Evolutionary conservation across 352 stramenopile genomes (phyloP).

Genomic region (Sclerospora graminicola): DNA sequence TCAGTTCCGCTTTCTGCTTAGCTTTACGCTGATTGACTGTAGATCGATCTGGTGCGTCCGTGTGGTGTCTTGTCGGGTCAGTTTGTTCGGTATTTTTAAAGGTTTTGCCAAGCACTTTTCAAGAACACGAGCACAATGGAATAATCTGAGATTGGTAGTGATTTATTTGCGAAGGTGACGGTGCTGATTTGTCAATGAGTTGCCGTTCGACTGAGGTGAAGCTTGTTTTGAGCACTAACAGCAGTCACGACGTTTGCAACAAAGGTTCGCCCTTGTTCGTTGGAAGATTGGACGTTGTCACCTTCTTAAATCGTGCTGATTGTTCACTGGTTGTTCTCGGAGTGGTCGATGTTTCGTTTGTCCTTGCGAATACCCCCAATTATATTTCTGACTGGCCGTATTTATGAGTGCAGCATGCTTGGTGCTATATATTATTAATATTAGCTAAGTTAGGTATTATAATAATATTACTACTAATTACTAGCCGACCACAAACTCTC

Average conservation of each 20-base stretch:
- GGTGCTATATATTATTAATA: no score
- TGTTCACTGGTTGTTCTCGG: conserved; percentile 4
- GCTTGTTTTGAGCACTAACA: conserved; percentile 11
- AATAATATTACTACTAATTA: no score
- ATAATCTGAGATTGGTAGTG: background rate
- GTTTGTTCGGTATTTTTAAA: conserved; percentile 2
- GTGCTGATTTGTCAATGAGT: conserved; percentile 13
- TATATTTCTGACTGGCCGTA: conserved; percentile 16
- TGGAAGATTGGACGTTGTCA: conserved; percentile 6
- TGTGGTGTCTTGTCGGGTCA: background rate
- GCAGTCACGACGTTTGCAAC: conserved; percentile 43
- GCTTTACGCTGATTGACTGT: conserved; percentile 2
- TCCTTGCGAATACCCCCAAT: conserved; percentile 11
- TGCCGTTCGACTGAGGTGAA: conserved; percentile 21
- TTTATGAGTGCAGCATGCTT: background rate
- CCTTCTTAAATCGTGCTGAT: conserved; percentile 4
- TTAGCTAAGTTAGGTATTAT: no score
- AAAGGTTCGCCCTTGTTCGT: conserved; percentile 61
- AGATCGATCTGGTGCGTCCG: conserved; percentile 1
- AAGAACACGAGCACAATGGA: conserved; percentile 17
- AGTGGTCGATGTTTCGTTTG: conserved; percentile 14
- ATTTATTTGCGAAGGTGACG: conserved; percentile 1
- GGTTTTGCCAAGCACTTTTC: conserved; percentile 7
- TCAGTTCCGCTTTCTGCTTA: conserved; percentile 7
- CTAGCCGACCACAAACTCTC: no score